Evolutionary conservation across 2,329 filamentous ascomycete species (phyloP).

Genomic region (Xylaria sp.): DNA sequence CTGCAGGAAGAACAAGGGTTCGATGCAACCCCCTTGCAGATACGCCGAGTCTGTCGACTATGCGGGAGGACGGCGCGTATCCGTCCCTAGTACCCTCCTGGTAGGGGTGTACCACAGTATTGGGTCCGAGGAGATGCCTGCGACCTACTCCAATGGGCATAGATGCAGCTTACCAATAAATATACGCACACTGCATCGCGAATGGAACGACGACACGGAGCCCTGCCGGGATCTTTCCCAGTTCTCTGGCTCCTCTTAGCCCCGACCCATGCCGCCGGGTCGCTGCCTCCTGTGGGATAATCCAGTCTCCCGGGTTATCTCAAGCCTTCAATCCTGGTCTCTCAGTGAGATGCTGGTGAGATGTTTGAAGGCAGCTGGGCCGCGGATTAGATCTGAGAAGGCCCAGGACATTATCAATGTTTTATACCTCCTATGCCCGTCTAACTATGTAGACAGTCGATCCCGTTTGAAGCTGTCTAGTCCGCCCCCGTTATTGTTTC

Average conservation of each 20-base stretch:
- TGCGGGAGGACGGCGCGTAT: conserved; percentile 3
- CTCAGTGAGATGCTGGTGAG: background rate
- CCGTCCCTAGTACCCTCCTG: conserved; percentile 3
- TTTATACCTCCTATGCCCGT: background rate
- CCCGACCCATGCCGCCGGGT: conserved; percentile 11
- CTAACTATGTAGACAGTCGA: background rate
- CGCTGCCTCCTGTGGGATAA: conserved; percentile 10
- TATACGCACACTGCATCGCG: conserved; percentile 20
- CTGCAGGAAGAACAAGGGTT: conserved; percentile 10
- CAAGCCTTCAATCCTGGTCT: conserved; percentile 6
- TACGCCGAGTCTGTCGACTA: background rate
- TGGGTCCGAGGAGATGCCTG: conserved; percentile 16
- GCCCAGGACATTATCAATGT: background rate
- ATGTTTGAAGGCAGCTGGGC: conserved; percentile 22
- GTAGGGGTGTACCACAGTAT: conserved; percentile 16
- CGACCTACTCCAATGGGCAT: background rate
- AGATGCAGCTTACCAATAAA: conserved; percentile 9
- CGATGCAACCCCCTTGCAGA: background rate
- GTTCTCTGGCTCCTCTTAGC: background rate
- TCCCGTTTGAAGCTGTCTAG: background rate
- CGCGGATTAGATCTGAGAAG: conserved; percentile 16
- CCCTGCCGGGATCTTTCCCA: conserved; percentile 6
- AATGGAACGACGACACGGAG: conserved; percentile 5
- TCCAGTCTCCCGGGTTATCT: conserved; percentile 14
- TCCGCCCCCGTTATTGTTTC: background rate